Conservation (phyloP, 352 stramenopile species). For the Phytophthora megakarya region DNA sequence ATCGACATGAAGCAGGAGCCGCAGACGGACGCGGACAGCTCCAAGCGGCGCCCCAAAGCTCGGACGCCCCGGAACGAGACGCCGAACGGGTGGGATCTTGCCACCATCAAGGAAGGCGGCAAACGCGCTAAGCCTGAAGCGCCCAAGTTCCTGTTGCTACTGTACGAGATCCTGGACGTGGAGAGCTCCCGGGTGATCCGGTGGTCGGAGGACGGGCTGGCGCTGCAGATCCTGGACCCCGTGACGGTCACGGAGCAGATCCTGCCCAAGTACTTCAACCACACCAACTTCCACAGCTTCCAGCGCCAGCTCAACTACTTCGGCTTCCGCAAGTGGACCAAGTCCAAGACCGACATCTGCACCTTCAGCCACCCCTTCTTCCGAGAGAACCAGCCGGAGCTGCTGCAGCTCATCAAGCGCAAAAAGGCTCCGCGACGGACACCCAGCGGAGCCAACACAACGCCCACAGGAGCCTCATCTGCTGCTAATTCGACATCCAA, state of each 20-base stretch:
- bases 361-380: conserved; percentile 88
- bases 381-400: conserved; percentile 67
- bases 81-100: conserved; percentile 30
- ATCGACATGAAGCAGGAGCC: conserved; percentile 32
- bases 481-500: conserved; percentile 28
- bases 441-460: conserved; percentile 13
- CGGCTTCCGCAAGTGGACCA: conserved; percentile 89
- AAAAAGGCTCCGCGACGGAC: conserved; percentile 74
- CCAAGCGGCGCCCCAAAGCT: too few species aligned
- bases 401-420: conserved; percentile 80
- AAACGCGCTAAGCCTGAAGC: conserved; percentile 57
- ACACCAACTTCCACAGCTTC: conserved; percentile 93
- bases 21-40: neutral
- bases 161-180: conserved; percentile 81
- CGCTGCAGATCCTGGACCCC: conserved; percentile 79
- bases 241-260: conserved; percentile 74
- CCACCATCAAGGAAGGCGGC: conserved; percentile 42
- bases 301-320: conserved; percentile 95
- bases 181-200: conserved; percentile 76
- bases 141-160: conserved; percentile 81
- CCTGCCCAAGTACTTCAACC: conserved; percentile 94
- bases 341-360: conserved; percentile 85
- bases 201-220: conserved; percentile 75
- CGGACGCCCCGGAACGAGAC: conserved; percentile 6
- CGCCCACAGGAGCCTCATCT: conserved; percentile 5